These are phyloP conservation scores for Paramecium sonneborni DNA, from an alignment of 73 alveolate species.

Conservation along the genomic window DNA sequence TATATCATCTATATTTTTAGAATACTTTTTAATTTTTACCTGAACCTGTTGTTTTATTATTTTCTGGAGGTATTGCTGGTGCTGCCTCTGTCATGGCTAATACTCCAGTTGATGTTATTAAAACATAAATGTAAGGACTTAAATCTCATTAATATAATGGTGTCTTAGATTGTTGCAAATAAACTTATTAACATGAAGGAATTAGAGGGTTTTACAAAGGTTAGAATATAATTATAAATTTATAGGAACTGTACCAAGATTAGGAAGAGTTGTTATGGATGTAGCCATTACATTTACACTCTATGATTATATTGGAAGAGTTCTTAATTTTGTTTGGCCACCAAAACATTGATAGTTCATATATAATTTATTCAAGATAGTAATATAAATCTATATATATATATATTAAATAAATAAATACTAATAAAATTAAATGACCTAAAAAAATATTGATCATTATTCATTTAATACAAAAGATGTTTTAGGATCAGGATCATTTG, in stretches of 20 bases:
- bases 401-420: not conserved
- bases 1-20: not conserved
- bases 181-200: slow-evolving; percentile 78
- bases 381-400: not conserved
- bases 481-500: slow-evolving; percentile 23
- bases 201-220: slow-evolving; percentile 83
- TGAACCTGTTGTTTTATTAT: slow-evolving; percentile 34
- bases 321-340: slow-evolving; percentile 65
- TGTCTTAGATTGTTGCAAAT: slow-evolving; percentile 73
- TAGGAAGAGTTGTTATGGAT: slow-evolving; percentile 90
- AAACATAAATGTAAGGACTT: slow-evolving; percentile 88
- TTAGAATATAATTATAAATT: not conserved
- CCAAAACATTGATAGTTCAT: slow-evolving; percentile 64
- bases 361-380: not conserved
- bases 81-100: slow-evolving; percentile 82
- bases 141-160: slow-evolving; percentile 86
- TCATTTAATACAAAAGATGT: not conserved
- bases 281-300: slow-evolving; percentile 89
- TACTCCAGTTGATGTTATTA: slow-evolving; percentile 92
- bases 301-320: slow-evolving; percentile 79
- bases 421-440: not conserved
- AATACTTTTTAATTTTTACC: slow-evolving; percentile 15
- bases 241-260: slow-evolving; percentile 88
- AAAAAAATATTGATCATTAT: not conserved
- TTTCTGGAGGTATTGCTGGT: slow-evolving; percentile 95